Evolutionary conservation across 495 filamentous ascomycete genomes (phyloP).

Genomic region (Friedmanniomyces simplex): DNA sequence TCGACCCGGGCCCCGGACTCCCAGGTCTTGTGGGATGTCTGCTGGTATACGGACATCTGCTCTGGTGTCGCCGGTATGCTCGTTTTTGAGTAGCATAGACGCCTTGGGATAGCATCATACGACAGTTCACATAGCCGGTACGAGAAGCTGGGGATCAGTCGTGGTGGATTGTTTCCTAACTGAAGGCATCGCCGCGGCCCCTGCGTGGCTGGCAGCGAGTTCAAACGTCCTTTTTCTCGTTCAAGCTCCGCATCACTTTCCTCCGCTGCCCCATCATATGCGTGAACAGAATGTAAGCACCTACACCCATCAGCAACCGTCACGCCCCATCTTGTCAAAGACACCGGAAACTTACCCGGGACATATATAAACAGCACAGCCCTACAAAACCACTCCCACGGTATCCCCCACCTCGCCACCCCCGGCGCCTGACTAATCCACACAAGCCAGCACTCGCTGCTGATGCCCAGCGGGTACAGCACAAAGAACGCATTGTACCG

Average conservation of each 20-base stretch:
- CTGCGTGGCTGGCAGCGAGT: not conserved
- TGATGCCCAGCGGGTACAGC: slow-evolving; percentile 84
- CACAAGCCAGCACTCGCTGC: slow-evolving; percentile 72
- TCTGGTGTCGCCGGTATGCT: no score
- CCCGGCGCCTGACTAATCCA: slow-evolving; percentile 47
- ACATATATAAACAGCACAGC: slow-evolving; percentile 28
- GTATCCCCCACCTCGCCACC: slow-evolving; percentile 40
- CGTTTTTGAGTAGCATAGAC: no score
- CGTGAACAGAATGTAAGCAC: slow-evolving; percentile 77
- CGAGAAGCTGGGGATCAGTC: no score
- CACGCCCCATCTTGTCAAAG: not conserved
- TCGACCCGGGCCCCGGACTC: no score
- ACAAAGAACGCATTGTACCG: slow-evolving; percentile 88
- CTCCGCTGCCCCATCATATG: slow-evolving; percentile 88
- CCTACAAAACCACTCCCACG: slow-evolving; percentile 46
- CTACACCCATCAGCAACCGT: slow-evolving; percentile 35
- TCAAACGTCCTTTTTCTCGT: not conserved
- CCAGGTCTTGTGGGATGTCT: no score
- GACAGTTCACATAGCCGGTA: no score
- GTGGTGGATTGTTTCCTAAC: not conserved
- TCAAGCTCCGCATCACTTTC: slow-evolving; percentile 7
- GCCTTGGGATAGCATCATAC: no score
- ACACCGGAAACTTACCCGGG: slow-evolving; percentile 18
- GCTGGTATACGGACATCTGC: no score
- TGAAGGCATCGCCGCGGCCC: not conserved